Percentiles rank a stretch among this genome's conserved stretches.
phyloP scores from a whole-genome alignment of 1,284 basidiomycete species.

The Cystobasidium sp. region DNA sequence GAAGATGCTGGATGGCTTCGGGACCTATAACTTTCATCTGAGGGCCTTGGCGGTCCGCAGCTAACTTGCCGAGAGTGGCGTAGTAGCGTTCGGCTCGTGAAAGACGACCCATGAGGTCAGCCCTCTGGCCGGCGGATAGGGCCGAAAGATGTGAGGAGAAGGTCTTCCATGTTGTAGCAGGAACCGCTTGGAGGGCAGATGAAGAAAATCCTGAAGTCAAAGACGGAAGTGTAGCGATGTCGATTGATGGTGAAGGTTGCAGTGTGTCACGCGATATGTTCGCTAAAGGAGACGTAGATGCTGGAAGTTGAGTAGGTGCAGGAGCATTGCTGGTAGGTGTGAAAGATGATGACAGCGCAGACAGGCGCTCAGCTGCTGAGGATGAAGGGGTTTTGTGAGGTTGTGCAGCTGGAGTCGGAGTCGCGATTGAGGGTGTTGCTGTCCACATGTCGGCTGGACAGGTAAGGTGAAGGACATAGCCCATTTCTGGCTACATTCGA shows the following conservation, averaged over 20 bases:
- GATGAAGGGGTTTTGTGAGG: not conserved
- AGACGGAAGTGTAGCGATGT: not conserved
- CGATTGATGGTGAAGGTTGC: not conserved
- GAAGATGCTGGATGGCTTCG: constrained; percentile 11
- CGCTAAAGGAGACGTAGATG: not conserved
- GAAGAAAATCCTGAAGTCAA: not conserved
- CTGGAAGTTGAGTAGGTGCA: not conserved
- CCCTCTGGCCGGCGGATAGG: constrained; percentile 18
- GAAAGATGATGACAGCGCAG: constrained; percentile 20
- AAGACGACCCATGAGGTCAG: constrained; percentile 23
- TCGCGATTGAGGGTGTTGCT: not conserved
- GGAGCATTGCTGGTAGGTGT: not conserved
- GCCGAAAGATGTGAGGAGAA: constrained; percentile 21
- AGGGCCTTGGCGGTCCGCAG: constrained; percentile 31
- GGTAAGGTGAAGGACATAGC: constrained; percentile 35
- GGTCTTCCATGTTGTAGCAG: constrained; percentile 8
- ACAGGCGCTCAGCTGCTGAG: constrained; percentile 32
- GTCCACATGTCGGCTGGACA: constrained; percentile 33
- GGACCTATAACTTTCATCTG: constrained; percentile 25
- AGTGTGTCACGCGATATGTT: constrained; percentile 1
- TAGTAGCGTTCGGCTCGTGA: constrained; percentile 33
- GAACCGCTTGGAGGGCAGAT: not conserved
- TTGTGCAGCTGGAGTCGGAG: not conserved
- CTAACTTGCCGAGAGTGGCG: not conserved
- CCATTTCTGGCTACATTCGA: constrained; percentile 10